Evolutionary conservation across 2,329 filamentous ascomycete species (phyloP).

Genomic region (Huntiella omanensis): DNA sequence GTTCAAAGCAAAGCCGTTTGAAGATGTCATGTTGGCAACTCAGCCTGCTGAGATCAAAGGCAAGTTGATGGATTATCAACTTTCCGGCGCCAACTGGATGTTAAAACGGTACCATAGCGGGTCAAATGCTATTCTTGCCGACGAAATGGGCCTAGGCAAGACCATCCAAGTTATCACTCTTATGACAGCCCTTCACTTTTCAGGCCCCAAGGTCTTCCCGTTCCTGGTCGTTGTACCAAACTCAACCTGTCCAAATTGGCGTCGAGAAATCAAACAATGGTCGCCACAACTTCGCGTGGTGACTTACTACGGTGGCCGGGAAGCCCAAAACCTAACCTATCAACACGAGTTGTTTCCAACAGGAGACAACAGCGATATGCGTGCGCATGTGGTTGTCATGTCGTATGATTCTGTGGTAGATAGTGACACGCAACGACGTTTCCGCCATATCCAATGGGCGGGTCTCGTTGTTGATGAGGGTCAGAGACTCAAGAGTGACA

Average conservation of each 20-base stretch:
- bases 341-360: slow-evolving; percentile 71
- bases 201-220: slow-evolving; percentile 57
- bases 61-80: slow-evolving; percentile 80
- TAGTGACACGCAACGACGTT: slow-evolving; percentile 42
- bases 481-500: slow-evolving; percentile 86
- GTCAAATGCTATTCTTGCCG: slow-evolving; percentile 77
- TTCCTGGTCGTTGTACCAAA: slow-evolving; percentile 90
- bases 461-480: slow-evolving; percentile 89
- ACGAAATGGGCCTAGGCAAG: slow-evolving; percentile 97
- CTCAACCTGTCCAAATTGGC: slow-evolving; percentile 93
- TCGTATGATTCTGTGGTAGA: slow-evolving; percentile 84
- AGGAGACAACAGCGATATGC: slow-evolving; percentile 42
- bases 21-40: slow-evolving; percentile 35
- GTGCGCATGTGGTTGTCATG: slow-evolving; percentile 81
- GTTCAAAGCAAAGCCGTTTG: slow-evolving; percentile 48
- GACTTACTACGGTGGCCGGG: slow-evolving; percentile 69
- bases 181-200: slow-evolving; percentile 52
- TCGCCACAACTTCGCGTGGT: slow-evolving; percentile 70
- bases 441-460: slow-evolving; percentile 60
- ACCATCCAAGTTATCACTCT: slow-evolving; percentile 84
- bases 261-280: slow-evolving; percentile 89
- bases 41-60: slow-evolving; percentile 63
- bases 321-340: slow-evolving; percentile 57
- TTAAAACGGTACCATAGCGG: slow-evolving; percentile 71
- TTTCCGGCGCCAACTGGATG: slow-evolving; percentile 89